Evolutionary conservation across 805 yeast genomes (phyloP), one percentile per base, ranked within the genome.

Genomic region (Yamadazyma olivae): DNA sequence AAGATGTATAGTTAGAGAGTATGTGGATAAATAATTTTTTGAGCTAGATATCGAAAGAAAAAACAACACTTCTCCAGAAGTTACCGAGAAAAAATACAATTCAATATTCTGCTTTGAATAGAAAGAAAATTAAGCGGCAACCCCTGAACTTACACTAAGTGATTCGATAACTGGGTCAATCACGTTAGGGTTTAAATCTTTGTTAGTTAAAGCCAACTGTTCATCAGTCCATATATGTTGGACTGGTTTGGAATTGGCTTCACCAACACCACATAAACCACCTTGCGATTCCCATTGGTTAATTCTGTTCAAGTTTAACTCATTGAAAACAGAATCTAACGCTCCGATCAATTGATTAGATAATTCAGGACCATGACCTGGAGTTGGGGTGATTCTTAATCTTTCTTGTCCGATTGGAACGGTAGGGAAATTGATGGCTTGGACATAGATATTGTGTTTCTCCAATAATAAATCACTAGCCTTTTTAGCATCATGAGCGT

Each of bases 401-500:
- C 99, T 81, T 69, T 93, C 99, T 47, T 89, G 83, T 42, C 99
- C 99, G 49, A 84, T 80, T 14, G 96, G 83, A 42, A 93, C 99
- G 17, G 99, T 93, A 43, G 99, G 99, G 79, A 83, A 93, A 70
- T 93, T 93, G 61, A 93, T 93, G 31, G 98, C 96, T 69, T 93
- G 99, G 30, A 95, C 99, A 56, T 93, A 93, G 58, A 93, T 90
- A 46, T 77, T 74, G 66, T 89, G 84, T 51, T 84, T 79, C 45
- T 83, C 75, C 71, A 93, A 79, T 55, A 93, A 77, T 60, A 84
- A 59, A 60, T 93, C 99, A 16, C 95, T 85, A 7, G 98, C 98
- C 41, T 69, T 69, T 61, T 91, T 91, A 37, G 98, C 97, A 46
- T 83, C 81, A 34, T 81, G 83, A 7, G 99, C 96, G 56, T 89